Conservation (phyloP, 108 stramenopile genomes). For the Seminavis robusta region DNA sequence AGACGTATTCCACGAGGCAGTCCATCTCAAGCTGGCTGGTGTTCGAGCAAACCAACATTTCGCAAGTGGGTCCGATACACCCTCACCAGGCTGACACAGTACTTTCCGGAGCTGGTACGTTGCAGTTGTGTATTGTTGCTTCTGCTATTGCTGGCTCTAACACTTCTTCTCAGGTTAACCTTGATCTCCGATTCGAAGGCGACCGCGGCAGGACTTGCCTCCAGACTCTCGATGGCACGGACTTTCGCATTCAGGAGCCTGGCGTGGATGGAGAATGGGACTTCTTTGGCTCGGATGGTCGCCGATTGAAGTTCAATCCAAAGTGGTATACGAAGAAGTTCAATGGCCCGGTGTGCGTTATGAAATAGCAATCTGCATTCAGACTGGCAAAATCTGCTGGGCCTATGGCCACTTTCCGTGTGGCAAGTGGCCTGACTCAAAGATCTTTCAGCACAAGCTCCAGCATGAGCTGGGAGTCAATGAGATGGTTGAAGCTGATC, state of each 20-base stretch:
- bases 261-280: no score
- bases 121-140: not conserved
- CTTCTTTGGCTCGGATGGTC: no score
- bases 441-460: conserved; percentile 12
- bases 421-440: conserved; percentile 15
- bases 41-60: not conserved
- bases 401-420: conserved; percentile 13
- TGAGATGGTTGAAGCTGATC: conserved; percentile 19
- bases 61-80: not conserved
- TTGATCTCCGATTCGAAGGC: not conserved
- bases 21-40: not conserved
- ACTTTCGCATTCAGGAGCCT: conserved; percentile 12
- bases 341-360: conserved; percentile 7
- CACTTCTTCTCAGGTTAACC: not conserved
- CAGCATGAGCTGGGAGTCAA: conserved; percentile 1
- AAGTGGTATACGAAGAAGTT: conserved; percentile 7
- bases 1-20: not conserved
- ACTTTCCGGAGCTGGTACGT: not conserved
- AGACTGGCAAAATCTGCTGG: conserved; percentile 13
- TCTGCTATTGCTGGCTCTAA: not conserved
- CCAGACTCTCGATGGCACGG: conserved; percentile 9
- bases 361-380: conserved; percentile 15
- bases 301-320: not conserved
- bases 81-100: not conserved
- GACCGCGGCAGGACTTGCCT: not conserved